Base-by-base conservation (phyloP, 805 yeast genomes). In the Zygosaccharomyces lentus region DNA sequence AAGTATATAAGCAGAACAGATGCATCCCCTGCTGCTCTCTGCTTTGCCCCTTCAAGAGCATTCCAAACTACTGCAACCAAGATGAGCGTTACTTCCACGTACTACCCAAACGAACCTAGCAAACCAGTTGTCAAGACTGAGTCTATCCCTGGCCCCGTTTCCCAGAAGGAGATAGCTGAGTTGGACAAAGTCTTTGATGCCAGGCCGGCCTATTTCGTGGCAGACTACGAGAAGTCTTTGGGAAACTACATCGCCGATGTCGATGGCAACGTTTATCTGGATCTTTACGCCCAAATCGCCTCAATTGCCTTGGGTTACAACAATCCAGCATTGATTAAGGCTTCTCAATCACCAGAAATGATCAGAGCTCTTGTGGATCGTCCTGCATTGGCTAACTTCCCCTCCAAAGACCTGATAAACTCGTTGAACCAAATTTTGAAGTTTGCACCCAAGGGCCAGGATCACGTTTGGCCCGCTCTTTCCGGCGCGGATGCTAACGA, bases 31-130 rank as follows among this genome's bases (percentile, higher is more conserved):
- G 15, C 15, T 7, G 10, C 16, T 13, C 13, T 13, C n/a, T n/a
- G 8, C 13, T 12, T 38, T 15, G 26, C 23, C 9, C 12, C 25
- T 17, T 10, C 16, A 12, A 38, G 41, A 38, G 13, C 19, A 12
- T 38, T 38, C 13, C 41, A 38, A 27, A 15, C 34, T 9, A 38
- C 34, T 27, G 31, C 34, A 7, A 27, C 15, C 15, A 38, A 23
- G 23, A 53, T 52, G 56, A 75, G 82, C 27, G 68, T 76, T 56
- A 68, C 78, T 51, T 77, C 72, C 32, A 62, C 67, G 46, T 80
- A 81, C 68, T 89, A 84, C 72, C 95, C 95, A 53, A 61, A 72
- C 51, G 98, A 90, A 72, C 96, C 96, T 53, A 53, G 72, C 27
- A 75, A 68, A 36, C 97, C 98, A 48, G 61, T 62, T 9, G 75